Base-by-base conservation (phyloP, 129 eudicot species). In the Flaveria trinervia region DNA sequence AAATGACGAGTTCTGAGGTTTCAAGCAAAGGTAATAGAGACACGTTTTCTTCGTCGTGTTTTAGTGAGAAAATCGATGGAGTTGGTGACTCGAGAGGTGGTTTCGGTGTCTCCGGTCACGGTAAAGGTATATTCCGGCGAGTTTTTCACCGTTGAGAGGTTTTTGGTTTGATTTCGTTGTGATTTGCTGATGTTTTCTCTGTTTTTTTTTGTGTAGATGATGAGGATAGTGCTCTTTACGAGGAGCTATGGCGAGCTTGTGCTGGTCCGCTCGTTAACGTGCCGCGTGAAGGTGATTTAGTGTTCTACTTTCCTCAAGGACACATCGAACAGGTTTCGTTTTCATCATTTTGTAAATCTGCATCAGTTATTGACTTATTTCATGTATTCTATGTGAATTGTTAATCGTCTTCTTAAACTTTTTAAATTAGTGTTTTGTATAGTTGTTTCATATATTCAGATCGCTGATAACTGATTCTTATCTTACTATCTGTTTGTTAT, bases 201-300 rank as follows among this genome's bases (percentile, higher is more conserved):
- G 13, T 57, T 15, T 41, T 57, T 15, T 41, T 28, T 7, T 51
- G 41, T 60, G 66, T 73, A 91, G 98, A 77, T 77, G 97, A 94
- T 82, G 93, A 91, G 68, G 96, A 86, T 52, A 68, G 82, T 41
- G 98, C 98, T 66, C 81, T 94, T 25, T 94, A 91, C 57, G 89
- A 85, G 79, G 96, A 94, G 86, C 91, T 94, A 5, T 94, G 98
- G 98, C 88, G 85, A 81, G 97, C 98, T 48, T 93, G 98, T 75
- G 98, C 98, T 15, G 98, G 98, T 55, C 98, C 98, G 46, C 81
- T 94, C 18, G 98, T 94, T 72, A 89, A 86, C 12, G 98, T 94
- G 39, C 98, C 98, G 76, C 91, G 93, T 64, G 84, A 87, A 41
- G 23, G 76, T 48, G 97, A 91, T 76, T 86, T 91, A 20, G 98